Conservation (phyloP, 2,329 filamentous ascomycete genomes). For the Laburnicola sp. region DNA sequence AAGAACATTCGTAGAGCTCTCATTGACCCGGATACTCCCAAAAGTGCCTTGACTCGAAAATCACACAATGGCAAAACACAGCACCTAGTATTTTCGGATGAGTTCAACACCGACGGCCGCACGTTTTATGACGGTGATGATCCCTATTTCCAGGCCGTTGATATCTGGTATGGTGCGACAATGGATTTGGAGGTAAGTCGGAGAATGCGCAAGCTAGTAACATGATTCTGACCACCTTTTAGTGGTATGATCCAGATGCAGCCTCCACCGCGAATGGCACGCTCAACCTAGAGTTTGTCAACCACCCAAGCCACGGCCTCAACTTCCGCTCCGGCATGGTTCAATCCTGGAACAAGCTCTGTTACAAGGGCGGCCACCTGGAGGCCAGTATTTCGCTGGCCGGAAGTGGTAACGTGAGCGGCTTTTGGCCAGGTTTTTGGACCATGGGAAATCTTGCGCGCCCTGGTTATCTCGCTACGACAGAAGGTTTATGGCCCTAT, state of each 20-base stretch:
- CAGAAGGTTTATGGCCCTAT: conserved; percentile 75
- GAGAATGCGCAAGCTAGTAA: background rate
- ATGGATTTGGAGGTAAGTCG: conserved; percentile 64
- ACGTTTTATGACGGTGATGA: conserved; percentile 74
- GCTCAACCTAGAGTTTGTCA: conserved; percentile 66
- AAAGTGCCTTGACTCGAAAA: conserved; percentile 59
- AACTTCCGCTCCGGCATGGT: conserved; percentile 74
- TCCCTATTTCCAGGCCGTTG: conserved; percentile 67
- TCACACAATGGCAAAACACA: conserved; percentile 63
- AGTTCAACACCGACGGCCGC: conserved; percentile 68
- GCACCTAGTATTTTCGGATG: conserved; percentile 71
- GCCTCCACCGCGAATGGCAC: conserved; percentile 64
- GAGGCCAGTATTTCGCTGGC: conserved; percentile 73
- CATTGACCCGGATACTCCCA: conserved; percentile 70
- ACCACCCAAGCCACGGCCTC: conserved; percentile 65
- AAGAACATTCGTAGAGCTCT: conserved; percentile 63
- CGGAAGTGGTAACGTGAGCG: conserved; percentile 65
- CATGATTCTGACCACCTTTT: conserved; percentile 12
- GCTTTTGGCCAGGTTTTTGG: conserved; percentile 78
- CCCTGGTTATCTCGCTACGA: conserved; percentile 69
- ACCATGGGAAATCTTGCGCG: conserved; percentile 73
- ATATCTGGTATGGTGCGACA: conserved; percentile 74
- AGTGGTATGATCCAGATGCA: conserved; percentile 73
- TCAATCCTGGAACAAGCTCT: conserved; percentile 73
- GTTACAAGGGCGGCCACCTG: conserved; percentile 70